phyloP scores from a whole-genome alignment of 805 yeast species.

The Metschnikowia orientalis region DNA sequence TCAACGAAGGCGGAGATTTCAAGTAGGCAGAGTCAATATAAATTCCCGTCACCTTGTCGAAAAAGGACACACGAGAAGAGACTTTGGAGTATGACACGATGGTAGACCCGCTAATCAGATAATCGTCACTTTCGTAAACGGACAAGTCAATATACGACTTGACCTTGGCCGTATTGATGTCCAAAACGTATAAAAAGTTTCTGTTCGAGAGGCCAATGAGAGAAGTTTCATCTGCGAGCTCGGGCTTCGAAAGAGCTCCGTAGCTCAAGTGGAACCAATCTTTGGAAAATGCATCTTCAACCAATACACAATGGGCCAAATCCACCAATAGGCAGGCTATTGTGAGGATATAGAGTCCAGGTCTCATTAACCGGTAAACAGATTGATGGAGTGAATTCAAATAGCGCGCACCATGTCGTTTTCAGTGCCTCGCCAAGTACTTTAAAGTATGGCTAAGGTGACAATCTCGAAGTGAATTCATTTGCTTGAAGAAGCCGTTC shows the following conservation, averaged over 20 bases:
- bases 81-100: conserved; percentile 11
- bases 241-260: conserved; percentile 31
- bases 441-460: too few relatives aligned
- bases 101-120: conserved; percentile 5
- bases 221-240: conserved; percentile 15
- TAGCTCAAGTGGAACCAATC: conserved; percentile 53
- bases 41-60: conserved; percentile 12
- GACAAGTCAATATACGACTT: conserved; percentile 28
- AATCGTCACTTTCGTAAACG: conserved; percentile 7
- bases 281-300: conserved; percentile 50
- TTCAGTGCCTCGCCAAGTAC: too few relatives aligned
- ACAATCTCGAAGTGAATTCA: too few relatives aligned
- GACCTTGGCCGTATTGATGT: conserved; percentile 22
- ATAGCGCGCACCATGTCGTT: too few relatives aligned
- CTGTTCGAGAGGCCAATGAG: conserved; percentile 23
- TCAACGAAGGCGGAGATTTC: conserved; percentile 3
- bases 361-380: too few relatives aligned
- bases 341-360: too few relatives aligned
- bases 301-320: conserved; percentile 21
- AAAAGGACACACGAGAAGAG: conserved; percentile 8
- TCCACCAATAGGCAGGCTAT: conserved; percentile 4
- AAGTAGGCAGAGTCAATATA: conserved; percentile 8
- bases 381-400: too few relatives aligned
- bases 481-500: too few relatives aligned
- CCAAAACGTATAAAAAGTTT: conserved; percentile 20